A percentile compares a stretch with the other conserved stretches of the same genome.
Evolutionary conservation across 208 protist species (phyloP).

Genomic region (Wallacemonas sp.): DNA sequence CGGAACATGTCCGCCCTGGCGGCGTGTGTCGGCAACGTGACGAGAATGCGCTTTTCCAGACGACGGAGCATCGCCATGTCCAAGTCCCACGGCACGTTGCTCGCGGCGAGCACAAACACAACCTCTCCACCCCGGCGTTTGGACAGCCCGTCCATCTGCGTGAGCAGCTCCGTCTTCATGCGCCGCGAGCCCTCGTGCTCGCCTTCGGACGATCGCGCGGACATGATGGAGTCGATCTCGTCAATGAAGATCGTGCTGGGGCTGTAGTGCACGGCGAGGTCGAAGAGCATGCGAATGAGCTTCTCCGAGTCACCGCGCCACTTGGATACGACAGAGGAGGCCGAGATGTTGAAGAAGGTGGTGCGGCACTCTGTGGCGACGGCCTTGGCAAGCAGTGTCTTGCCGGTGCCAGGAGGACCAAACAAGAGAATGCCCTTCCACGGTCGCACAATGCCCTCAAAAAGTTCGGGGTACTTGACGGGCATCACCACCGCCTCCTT

Average conservation of each 20-base stretch:
- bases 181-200: slow-evolving; percentile 92
- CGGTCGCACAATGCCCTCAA: slow-evolving; percentile 92
- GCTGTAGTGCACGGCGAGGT: slow-evolving; percentile 91
- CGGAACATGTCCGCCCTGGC: slow-evolving; percentile 77
- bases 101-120: slow-evolving; percentile 93
- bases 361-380: slow-evolving; percentile 96
- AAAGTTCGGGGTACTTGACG: slow-evolving; percentile 89
- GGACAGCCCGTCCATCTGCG: slow-evolving; percentile 93
- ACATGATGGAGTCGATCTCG: slow-evolving; percentile 99
- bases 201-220: slow-evolving; percentile 93
- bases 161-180: slow-evolving; percentile 95
- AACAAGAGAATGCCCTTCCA: slow-evolving; percentile 97
- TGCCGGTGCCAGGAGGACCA: slow-evolving; percentile 97
- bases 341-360: slow-evolving; percentile 99
- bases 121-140: slow-evolving; percentile 76
- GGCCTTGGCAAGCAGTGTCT: slow-evolving; percentile 97
- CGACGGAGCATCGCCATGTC: slow-evolving; percentile 93
- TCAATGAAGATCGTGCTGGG: slow-evolving; percentile 99
- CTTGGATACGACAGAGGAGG: slow-evolving; percentile 96
- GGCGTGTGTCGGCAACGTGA: slow-evolving; percentile 76
- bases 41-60: slow-evolving; percentile 91
- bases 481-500: slow-evolving; percentile 94
- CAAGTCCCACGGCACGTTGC: slow-evolving; percentile 94
- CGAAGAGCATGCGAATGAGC: slow-evolving; percentile 95
- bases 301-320: slow-evolving; percentile 99